Conservation (phyloP, 148 eudicot species). For the Gaultheria prostrata region DNA sequence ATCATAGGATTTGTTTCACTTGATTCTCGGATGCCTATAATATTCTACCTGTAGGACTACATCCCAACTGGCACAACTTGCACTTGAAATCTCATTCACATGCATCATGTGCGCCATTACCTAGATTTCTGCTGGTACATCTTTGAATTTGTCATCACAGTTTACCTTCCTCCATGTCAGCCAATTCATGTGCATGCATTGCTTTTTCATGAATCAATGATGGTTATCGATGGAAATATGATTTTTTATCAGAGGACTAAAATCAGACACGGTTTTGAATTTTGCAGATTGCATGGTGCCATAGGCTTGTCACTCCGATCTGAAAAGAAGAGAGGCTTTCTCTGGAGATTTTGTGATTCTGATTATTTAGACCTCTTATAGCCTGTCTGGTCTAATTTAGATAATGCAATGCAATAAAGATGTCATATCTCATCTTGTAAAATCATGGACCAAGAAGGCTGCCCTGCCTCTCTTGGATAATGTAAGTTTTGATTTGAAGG, state of each 20-base stretch:
- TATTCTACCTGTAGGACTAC: not conserved
- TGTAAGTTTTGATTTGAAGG: not conserved
- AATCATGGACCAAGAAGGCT: not conserved
- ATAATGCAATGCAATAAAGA: not conserved
- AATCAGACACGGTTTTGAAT: not conserved
- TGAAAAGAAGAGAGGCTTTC: not conserved
- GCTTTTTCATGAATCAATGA: not conserved
- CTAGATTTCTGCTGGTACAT: not conserved
- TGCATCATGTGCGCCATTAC: not conserved
- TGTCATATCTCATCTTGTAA: not conserved
- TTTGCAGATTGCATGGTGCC: slow-evolving; percentile 12
- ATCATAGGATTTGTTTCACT: not conserved
- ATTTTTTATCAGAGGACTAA: not conserved
- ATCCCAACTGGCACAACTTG: not conserved
- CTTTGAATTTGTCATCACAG: not conserved
- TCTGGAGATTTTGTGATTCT: not conserved
- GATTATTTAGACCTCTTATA: not conserved
- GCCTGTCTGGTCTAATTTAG: not conserved
- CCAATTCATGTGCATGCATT: not conserved
- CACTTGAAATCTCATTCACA: not conserved
- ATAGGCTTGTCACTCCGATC: not conserved
- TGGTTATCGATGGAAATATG: not conserved
- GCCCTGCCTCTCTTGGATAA: slow-evolving; percentile 4
- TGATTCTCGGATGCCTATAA: not conserved
- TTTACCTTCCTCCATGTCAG: not conserved